Conservation (phyloP, 2,329 filamentous ascomycete genomes). For the Dothistroma pini region DNA sequence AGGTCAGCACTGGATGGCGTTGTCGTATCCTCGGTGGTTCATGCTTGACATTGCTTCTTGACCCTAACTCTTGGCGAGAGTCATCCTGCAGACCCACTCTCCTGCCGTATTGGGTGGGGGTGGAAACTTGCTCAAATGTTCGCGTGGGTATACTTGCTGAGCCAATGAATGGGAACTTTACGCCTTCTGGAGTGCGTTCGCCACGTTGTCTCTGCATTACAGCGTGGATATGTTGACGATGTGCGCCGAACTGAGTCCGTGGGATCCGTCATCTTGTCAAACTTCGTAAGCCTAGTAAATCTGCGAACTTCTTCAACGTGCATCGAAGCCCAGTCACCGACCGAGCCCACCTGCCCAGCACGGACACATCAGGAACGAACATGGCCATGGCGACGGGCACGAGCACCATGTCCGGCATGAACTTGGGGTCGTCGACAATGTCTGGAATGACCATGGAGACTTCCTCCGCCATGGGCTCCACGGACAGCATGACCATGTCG, state of each 20-base stretch:
- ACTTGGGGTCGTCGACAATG: neutral
- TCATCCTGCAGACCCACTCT: neutral
- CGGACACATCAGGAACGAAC: neutral
- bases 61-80: neutral
- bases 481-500: conserved; percentile 24
- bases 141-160: neutral
- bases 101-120: neutral
- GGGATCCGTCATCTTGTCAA: neutral
- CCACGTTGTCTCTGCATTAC: neutral
- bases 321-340: neutral
- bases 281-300: neutral
- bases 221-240: neutral
- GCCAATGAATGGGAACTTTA: neutral
- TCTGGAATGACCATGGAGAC: conserved; percentile 7
- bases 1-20: neutral
- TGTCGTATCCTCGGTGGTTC: neutral
- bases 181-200: neutral
- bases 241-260: neutral
- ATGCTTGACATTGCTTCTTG: neutral
- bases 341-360: neutral
- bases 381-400: conserved; percentile 1
- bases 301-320: neutral
- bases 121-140: neutral
- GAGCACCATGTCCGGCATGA: neutral
- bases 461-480: neutral